Conservation (phyloP, 208 protist genomes). For the Crithidia thermophila region DNA sequence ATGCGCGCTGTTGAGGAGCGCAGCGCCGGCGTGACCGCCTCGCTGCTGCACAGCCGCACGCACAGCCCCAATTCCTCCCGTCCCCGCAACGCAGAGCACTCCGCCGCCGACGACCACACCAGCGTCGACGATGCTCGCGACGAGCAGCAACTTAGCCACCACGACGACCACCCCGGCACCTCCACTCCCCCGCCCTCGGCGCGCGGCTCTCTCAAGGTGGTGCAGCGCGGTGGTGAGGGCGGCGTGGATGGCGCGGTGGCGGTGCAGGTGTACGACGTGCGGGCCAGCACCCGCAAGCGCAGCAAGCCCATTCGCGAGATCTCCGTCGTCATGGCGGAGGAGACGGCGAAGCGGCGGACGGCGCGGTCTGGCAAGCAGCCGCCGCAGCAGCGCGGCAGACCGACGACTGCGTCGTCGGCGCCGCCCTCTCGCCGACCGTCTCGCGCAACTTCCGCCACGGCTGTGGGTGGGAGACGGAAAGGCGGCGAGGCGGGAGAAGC, state of each 20-base stretch:
- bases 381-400: too few species aligned
- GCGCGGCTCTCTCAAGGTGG: slow-evolving; percentile 68
- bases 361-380: slow-evolving; percentile 10
- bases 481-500: neutral
- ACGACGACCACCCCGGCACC: neutral
- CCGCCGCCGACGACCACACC: neutral
- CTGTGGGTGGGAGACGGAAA: neutral
- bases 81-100: neutral
- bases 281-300: slow-evolving; percentile 54
- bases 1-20: slow-evolving; percentile 86
- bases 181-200: slow-evolving; percentile 13
- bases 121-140: neutral
- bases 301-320: slow-evolving; percentile 85
- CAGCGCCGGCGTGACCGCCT: slow-evolving; percentile 73
- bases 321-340: slow-evolving; percentile 75
- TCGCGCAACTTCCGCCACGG: slow-evolving; percentile 1
- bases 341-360: slow-evolving; percentile 52
- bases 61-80: slow-evolving; percentile 28
- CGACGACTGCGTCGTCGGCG: slow-evolving; percentile 18
- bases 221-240: slow-evolving; percentile 53
- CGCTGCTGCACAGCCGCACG: slow-evolving; percentile 50
- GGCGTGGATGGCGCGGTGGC: slow-evolving; percentile 57
- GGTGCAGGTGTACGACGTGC: slow-evolving; percentile 88
- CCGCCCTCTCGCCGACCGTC: slow-evolving; percentile 29
- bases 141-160: slow-evolving; percentile 4